Evolutionary conservation across 441 rosid species (phyloP).

Genomic region (Capsella rubella): DNA sequence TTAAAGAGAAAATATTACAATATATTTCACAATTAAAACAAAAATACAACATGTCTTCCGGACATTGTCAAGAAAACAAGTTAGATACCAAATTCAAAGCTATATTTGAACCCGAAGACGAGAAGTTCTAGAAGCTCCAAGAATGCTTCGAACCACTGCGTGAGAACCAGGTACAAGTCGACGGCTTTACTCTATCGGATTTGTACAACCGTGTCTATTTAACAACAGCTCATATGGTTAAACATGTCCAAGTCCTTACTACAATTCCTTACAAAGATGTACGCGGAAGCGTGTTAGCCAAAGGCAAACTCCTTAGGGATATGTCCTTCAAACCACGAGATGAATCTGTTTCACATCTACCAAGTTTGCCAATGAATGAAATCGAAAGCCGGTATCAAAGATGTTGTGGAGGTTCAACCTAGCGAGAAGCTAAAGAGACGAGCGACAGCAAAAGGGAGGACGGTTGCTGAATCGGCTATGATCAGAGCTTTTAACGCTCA

Average conservation of each 20-base stretch:
- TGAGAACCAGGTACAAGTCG: constrained; percentile 13
- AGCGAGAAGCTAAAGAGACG: constrained; percentile 29
- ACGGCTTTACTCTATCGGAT: not conserved
- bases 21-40: not conserved
- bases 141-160: constrained; percentile 11
- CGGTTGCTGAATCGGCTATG: constrained; percentile 26
- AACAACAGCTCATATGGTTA: not conserved
- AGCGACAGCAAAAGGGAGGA: constrained; percentile 11
- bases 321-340: constrained; percentile 13
- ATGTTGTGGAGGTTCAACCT: constrained; percentile 26
- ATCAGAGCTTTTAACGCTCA: constrained; percentile 20
- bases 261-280: constrained; percentile 30
- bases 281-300: constrained; percentile 16
- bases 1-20: no score
- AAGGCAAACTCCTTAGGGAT: constrained; percentile 18
- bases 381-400: constrained; percentile 10
- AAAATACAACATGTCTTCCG: not conserved
- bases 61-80: not conserved
- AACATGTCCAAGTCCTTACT: constrained; percentile 26
- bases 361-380: constrained; percentile 27
- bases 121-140: not conserved
- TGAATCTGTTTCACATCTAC: constrained; percentile 11
- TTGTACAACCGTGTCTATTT: not conserved
- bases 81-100: constrained; percentile 9
- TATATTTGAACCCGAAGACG: constrained; percentile 2